Evolutionary conservation across 768 basidiomycete genomes (phyloP), one percentile per base, ranked within the genome.

Genomic region (Hysterangium stoloniferum): DNA sequence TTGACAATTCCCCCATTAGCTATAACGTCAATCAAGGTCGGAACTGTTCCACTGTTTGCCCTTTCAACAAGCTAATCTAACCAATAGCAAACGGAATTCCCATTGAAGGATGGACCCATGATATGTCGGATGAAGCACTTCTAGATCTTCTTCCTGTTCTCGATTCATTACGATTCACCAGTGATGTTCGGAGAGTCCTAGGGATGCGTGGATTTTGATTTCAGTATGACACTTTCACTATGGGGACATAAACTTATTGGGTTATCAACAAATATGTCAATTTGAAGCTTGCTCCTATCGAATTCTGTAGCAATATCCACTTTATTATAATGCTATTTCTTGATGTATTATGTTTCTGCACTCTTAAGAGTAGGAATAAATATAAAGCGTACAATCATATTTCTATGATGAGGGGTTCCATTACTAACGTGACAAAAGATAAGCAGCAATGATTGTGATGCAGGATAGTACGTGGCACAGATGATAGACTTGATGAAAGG

Each of bases 31-130:
- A 97, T 64, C 88, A 93, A 79, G 88, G 95, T 95, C 48, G 60
- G 78, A 65, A 27, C 50, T 22, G 8, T 13, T 33, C 12, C 22
- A 15, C 25, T 25, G 38, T 20, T 47, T 47, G 22, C 4, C 11
- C 37, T 11, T 40, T 57, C 22, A 52, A 31, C 4, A 36, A 19
- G 43, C 17, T 34, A 45, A 20, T 41, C 37, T 9, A 25, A 38
- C 64, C 31, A 13, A 5, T 51, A 98, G 96, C 90, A 47, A 99
- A 99, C 65, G 96, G 93, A 46, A 92, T 99, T 61, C 96, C 96
- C 29, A 91, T 99, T 67, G 95, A 98, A 74, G 96, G 96, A 43
- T 98, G 96, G 96, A 97, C 93, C 20, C 85, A 93, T 54, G 96
- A 99, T 68, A 94, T 91, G 28, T 81, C 84, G 53, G 96, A 99